Conservation (phyloP, 768 basidiomycete species). For the Kwoniella sp. region DNA sequence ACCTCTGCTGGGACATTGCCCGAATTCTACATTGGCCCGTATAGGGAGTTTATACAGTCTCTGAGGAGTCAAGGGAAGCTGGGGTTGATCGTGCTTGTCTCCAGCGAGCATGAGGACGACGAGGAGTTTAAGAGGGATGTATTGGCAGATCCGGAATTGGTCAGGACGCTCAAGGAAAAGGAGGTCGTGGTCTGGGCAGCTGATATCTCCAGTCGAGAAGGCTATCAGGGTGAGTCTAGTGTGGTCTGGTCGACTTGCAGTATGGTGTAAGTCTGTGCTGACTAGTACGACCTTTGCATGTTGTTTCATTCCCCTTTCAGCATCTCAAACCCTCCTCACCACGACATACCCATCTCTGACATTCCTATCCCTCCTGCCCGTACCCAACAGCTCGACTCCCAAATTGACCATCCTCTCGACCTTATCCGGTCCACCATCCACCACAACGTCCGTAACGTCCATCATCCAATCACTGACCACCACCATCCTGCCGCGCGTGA, state of each 20-base stretch:
- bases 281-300: background rate
- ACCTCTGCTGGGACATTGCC: constrained; percentile 62
- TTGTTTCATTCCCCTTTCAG: constrained; percentile 59
- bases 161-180: constrained; percentile 71
- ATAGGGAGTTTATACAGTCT: constrained; percentile 73
- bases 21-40: constrained; percentile 76
- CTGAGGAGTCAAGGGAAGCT: constrained; percentile 75
- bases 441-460: constrained; percentile 66
- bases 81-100: constrained; percentile 79
- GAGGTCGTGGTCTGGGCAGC: constrained; percentile 87
- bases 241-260: background rate
- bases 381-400: constrained; percentile 52
- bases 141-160: constrained; percentile 71
- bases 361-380: constrained; percentile 78
- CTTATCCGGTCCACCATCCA: constrained; percentile 69
- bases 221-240: constrained; percentile 67
- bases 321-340: constrained; percentile 64
- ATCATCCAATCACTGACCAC: constrained; percentile 70
- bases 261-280: background rate
- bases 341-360: constrained; percentile 93
- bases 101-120: constrained; percentile 87
- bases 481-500: constrained; percentile 77
- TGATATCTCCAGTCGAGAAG: constrained; percentile 78
- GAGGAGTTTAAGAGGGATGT: constrained; percentile 84
- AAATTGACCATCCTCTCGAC: constrained; percentile 79